A percentile compares a stretch with the other conserved stretches of the same genome.
phyloP scores from a whole-genome alignment of 2,329 filamentous ascomycete species.

The Cordyceps cateniannulata region DNA sequence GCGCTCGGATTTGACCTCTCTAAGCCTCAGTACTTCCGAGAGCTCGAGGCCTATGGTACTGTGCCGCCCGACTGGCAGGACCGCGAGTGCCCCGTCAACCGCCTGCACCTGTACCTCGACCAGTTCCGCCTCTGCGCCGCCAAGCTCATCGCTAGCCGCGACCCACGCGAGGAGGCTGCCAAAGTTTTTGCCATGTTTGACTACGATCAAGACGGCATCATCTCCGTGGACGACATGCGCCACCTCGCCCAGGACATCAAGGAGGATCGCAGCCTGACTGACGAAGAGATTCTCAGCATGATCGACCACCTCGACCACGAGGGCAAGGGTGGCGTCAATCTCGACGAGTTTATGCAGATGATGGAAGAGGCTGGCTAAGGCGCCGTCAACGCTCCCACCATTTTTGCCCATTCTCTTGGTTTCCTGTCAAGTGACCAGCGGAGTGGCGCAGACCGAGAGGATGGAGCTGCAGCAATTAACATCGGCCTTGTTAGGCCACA shows the following conservation, averaged over 20 bases:
- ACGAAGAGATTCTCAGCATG: constrained; percentile 91
- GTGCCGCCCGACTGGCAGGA: constrained; percentile 54
- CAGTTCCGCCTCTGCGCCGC: constrained; percentile 67
- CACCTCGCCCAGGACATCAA: constrained; percentile 86
- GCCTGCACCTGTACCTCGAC: constrained; percentile 44
- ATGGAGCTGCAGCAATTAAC: background rate
- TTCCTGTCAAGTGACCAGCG: background rate
- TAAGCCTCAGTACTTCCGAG: constrained; percentile 74
- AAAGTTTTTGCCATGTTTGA: constrained; percentile 93
- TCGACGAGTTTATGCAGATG: constrained; percentile 64
- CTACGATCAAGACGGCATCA: constrained; percentile 82
- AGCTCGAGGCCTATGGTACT: constrained; percentile 76
- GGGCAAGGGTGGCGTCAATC: constrained; percentile 72
- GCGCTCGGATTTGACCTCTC: constrained; percentile 89
- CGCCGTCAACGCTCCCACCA: background rate
- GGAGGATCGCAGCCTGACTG: constrained; percentile 70
- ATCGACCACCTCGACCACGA: constrained; percentile 97
- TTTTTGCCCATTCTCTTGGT: background rate
- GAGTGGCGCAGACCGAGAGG: background rate
- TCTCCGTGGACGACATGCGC: constrained; percentile 81
- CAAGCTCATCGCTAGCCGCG: constrained; percentile 70
- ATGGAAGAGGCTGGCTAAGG: constrained; percentile 40
- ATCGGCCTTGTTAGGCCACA: background rate
- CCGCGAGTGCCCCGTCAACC: constrained; percentile 35
- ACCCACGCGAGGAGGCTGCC: constrained; percentile 85